phyloP scores from a whole-genome alignment of 306 rosid genomes.

The Prunus kanzakura region DNA sequence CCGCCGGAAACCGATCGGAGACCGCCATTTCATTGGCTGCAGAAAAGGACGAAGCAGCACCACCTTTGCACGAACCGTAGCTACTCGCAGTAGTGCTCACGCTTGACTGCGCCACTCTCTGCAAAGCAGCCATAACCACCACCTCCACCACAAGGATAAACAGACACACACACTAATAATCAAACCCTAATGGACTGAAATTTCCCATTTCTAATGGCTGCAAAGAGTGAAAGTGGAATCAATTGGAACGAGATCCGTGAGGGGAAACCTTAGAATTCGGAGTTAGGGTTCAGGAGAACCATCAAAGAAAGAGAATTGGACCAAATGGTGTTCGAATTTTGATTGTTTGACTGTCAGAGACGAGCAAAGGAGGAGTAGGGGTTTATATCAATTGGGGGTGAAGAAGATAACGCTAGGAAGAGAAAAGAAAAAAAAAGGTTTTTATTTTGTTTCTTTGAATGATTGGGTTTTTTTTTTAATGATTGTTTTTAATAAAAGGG shows the following conservation, averaged over 20 bases:
- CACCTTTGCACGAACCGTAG: constrained; percentile 27
- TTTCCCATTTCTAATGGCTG: constrained; percentile 1
- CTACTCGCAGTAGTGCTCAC: constrained; percentile 22
- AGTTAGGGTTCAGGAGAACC: background rate
- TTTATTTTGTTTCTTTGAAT: background rate
- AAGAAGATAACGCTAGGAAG: constrained; percentile 1
- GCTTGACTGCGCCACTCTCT: constrained; percentile 46
- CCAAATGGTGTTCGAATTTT: background rate
- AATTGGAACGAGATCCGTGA: constrained; percentile 15
- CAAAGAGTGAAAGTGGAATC: background rate
- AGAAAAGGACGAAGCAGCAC: background rate
- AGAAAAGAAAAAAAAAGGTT: background rate
- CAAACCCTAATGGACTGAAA: background rate
- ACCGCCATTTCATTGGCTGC: background rate
- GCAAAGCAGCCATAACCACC: constrained; percentile 46
- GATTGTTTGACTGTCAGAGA: background rate
- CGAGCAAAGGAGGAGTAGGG: background rate
- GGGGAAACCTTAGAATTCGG: background rate
- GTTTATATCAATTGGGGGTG: background rate
- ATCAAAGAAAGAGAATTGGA: background rate
- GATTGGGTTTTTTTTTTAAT: too few species aligned
- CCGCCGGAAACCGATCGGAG: constrained; percentile 37
- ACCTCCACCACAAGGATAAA: background rate
- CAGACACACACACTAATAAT: background rate
- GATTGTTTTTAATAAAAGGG: background rate